Base-by-base conservation (phyloP, 2,329 filamentous ascomycete genomes). In the Berkeleyomyces basicola region DNA sequence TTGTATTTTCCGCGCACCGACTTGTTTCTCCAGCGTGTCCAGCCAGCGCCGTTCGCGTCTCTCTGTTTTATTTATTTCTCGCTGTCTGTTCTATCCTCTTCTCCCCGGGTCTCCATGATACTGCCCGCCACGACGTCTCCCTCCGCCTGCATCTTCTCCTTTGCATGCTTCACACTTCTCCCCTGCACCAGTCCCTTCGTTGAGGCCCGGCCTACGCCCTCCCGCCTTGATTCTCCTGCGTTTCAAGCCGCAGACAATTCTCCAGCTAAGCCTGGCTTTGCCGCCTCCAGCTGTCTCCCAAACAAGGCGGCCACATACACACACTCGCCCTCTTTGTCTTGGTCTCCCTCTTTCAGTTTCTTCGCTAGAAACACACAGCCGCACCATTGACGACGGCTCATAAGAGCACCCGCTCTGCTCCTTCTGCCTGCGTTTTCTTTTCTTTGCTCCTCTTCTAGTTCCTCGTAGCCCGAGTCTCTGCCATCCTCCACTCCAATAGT, bases 261-360 rank as follows among this genome's bases (percentile, higher is more conserved):
- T 37, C 23, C 36, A 55, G 51, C 51, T 36, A 55, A 55, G 51
- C 51, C 51, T 4, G 31, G 31, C 7, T 39, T 31, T 39, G 51
- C 43, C 51, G 7, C 33, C 14, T 10, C 14, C 39, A 11, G 33
- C 51, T 14, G 33, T 37, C 14, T 7, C 46, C n/a, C n/a, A 23
- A 37, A 36, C 51, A 9, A n/a, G 33, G 11, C 36, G 11, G 33
- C 43, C 43, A 46, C 43, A 55, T 39, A 23, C 43, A 46, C 43
- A 55, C 16, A 23, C 39, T 55, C 11, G 33, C 51, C 51, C 51
- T 14, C 40, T 53, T 61, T 59, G 39, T 53, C 58, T 59, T 60
- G 42, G 10, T 49, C 40, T 43, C 37, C 46, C 58, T 63, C 46
- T 60, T 63, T 49, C 43, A 40, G 10, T 55, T 7, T 60, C 33